A percentile compares a stretch with the other conserved stretches of the same genome.
Conservation (phyloP, 129 eudicot genomes). For the Oenanthe sinensis region DNA sequence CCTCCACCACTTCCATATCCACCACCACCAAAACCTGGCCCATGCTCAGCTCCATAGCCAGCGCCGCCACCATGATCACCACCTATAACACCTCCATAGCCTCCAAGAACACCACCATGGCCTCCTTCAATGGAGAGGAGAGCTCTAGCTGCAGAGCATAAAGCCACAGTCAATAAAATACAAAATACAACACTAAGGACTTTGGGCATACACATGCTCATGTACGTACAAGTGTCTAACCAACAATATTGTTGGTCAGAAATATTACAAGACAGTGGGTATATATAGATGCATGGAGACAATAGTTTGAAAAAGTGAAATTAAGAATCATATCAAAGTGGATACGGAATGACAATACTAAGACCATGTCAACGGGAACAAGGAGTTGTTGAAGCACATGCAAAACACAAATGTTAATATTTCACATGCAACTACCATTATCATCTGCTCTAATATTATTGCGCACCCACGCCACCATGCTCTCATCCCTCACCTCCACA, state of each 20-base stretch:
- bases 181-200: constrained; percentile 25
- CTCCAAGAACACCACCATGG: neutral
- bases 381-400: constrained; percentile 5
- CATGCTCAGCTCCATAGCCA: constrained; percentile 1
- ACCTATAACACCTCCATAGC: neutral
- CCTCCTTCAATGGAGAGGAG: constrained; percentile 32
- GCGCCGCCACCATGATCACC: neutral
- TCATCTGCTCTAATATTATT: neutral
- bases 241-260: neutral
- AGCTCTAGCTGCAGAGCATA: constrained; percentile 55
- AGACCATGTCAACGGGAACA: neutral
- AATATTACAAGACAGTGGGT: neutral
- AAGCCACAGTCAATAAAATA: constrained; percentile 36
- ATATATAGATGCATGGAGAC: neutral
- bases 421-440: neutral
- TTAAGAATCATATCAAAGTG: neutral
- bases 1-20: neutral
- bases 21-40: neutral
- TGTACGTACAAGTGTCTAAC: neutral
- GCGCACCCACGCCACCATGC: constrained; percentile 2
- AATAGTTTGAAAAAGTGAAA: no score
- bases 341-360: neutral
- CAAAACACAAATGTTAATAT: neutral
- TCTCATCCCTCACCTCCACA: neutral
- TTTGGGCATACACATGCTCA: neutral